Evolutionary conservation across 441 rosid species (phyloP).

Genomic region (Croton setiger): DNA sequence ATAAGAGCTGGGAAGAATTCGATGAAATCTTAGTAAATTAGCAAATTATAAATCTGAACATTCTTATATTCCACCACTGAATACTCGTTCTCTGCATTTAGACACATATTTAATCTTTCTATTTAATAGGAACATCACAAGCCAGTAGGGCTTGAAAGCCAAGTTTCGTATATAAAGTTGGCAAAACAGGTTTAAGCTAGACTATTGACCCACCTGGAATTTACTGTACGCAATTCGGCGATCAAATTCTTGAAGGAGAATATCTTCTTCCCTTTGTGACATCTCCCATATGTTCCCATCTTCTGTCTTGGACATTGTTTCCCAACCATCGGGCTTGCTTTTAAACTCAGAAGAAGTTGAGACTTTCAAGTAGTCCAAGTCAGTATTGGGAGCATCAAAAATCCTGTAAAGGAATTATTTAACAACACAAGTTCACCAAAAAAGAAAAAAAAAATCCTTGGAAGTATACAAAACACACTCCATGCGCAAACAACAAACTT

Average conservation of each 20-base stretch:
- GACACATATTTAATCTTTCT: too few relatives aligned
- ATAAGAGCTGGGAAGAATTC: not conserved
- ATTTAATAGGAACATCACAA: too few relatives aligned
- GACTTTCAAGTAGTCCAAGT: constrained; percentile 51
- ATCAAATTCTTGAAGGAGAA: constrained; percentile 87
- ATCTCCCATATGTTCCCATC: constrained; percentile 92
- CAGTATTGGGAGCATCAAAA: constrained; percentile 57
- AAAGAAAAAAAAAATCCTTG: not conserved
- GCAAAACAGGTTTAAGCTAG: not conserved
- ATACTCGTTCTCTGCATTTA: not conserved
- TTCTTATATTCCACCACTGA: not conserved
- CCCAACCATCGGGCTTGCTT: constrained; percentile 97
- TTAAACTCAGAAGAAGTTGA: constrained; percentile 61
- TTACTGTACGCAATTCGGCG: constrained; percentile 80
- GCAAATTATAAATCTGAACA: not conserved
- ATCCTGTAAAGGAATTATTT: constrained; percentile 40
- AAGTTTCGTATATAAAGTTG: not conserved
- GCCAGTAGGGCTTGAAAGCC: not conserved
- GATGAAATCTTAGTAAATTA: not conserved
- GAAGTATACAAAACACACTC: not conserved
- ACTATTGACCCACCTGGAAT: constrained; percentile 60
- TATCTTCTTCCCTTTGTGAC: constrained; percentile 96
- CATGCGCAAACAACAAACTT: not conserved
- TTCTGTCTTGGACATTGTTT: constrained; percentile 68
- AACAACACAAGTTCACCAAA: not conserved